Percentiles rank a stretch among this genome's conserved stretches.
phyloP scores from a whole-genome alignment of 2,329 filamentous ascomycete genomes.

The Clathrospora elynae region DNA sequence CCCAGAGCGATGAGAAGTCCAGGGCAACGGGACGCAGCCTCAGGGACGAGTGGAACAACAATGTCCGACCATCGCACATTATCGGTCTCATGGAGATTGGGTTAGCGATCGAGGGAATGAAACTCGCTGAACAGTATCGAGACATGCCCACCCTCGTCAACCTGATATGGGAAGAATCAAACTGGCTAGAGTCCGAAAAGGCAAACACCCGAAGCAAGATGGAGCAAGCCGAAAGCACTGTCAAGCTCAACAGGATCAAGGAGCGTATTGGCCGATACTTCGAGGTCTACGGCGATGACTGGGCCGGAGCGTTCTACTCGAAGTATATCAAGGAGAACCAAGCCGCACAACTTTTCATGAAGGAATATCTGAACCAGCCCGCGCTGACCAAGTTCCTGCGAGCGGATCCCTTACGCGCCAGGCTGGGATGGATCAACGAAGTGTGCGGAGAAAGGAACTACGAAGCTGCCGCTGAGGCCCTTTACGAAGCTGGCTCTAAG shows the following conservation, averaged over 20 bases:
- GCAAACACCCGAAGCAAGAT: constrained; percentile 41
- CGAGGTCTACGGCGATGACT: constrained; percentile 66
- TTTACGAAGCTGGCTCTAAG: constrained; percentile 71
- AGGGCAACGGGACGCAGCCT: constrained; percentile 57
- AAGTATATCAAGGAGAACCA: constrained; percentile 67
- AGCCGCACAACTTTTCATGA: constrained; percentile 61
- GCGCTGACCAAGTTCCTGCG: constrained; percentile 80
- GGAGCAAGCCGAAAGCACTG: constrained; percentile 41
- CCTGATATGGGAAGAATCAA: constrained; percentile 53
- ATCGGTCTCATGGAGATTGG: constrained; percentile 55
- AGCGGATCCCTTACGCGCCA: constrained; percentile 71
- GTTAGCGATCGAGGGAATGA: constrained; percentile 62
- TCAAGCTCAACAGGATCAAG: constrained; percentile 53
- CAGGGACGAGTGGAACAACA: constrained; percentile 48
- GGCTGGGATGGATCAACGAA: constrained; percentile 95
- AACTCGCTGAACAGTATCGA: constrained; percentile 65
- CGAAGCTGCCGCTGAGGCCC: constrained; percentile 69
- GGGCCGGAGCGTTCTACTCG: constrained; percentile 79
- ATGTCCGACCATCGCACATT: constrained; percentile 51
- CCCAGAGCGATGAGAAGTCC: constrained; percentile 57
- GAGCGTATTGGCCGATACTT: constrained; percentile 60
- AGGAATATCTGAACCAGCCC: constrained; percentile 69
- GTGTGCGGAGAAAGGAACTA: constrained; percentile 77
- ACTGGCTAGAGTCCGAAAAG: constrained; percentile 46
- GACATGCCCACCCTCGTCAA: constrained; percentile 68